Evolutionary conservation across 805 yeast species (phyloP).

Genomic region (Barnettozyma wickerhamii): DNA sequence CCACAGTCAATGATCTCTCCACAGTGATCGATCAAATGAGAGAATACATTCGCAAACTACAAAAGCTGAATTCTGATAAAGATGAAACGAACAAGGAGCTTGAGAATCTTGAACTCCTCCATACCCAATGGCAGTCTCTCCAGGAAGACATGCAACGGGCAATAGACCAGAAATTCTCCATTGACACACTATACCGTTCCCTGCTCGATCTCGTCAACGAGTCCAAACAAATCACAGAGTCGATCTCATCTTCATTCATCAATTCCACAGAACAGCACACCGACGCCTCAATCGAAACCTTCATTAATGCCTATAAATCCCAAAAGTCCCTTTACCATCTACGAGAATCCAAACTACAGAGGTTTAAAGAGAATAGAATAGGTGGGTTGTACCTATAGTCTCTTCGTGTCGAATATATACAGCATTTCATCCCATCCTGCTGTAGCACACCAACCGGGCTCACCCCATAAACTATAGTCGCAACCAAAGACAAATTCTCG

Average conservation of each 20-base stretch:
- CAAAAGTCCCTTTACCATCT: conserved; percentile 41
- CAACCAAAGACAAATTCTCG: conserved; percentile 89
- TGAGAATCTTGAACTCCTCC: conserved; percentile 4
- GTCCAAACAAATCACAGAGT: conserved; percentile 30
- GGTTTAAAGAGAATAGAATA: conserved; percentile 35
- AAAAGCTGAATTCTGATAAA: conserved; percentile 27
- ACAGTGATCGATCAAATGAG: conserved; percentile 22
- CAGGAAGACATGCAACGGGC: conserved; percentile 31
- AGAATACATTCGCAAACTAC: conserved; percentile 23
- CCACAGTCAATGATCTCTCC: conserved; percentile 24
- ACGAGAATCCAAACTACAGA: conserved; percentile 41
- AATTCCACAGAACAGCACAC: conserved; percentile 21
- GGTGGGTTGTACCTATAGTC: conserved; percentile 17
- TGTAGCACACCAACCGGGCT: conserved; percentile 91
- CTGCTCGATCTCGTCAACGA: conserved; percentile 29
- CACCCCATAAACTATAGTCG: conserved; percentile 97
- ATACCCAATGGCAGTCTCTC: conserved; percentile 32
- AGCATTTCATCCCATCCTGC: conserved; percentile 98
- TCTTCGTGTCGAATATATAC: conserved; percentile 64
- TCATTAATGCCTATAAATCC: conserved; percentile 38
- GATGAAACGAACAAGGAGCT: conserved; percentile 15
- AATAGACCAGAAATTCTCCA: conserved; percentile 32
- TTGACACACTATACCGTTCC: conserved; percentile 28
- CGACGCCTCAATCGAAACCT: conserved; percentile 30
- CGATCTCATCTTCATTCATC: conserved; percentile 29